phyloP scores from a whole-genome alignment of 192 early-diverging fungal species.

The Coemansia sp. region DNA sequence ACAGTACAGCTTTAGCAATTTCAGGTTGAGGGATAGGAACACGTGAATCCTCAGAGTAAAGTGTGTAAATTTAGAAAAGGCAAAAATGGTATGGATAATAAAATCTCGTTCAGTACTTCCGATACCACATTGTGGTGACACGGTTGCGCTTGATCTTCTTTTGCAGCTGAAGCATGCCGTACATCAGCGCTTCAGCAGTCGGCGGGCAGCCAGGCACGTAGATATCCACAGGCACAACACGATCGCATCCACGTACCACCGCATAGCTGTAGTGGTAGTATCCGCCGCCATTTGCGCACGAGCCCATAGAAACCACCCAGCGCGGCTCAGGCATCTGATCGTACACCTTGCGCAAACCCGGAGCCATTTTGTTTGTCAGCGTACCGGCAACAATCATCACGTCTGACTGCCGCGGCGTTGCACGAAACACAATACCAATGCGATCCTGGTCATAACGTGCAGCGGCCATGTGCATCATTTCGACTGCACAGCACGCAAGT shows the following conservation, averaged over 20 bases:
- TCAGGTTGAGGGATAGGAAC: slow-evolving; percentile 1
- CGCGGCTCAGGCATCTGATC: slow-evolving; percentile 92
- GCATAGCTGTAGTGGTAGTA: slow-evolving; percentile 99
- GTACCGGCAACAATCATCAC: slow-evolving; percentile 99
- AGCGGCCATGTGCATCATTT: slow-evolving; percentile 98
- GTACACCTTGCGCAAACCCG: slow-evolving; percentile 75
- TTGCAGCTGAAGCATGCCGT: slow-evolving; percentile 95
- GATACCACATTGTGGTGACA: slow-evolving; percentile 75
- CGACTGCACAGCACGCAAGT: slow-evolving; percentile 94
- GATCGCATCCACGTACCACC: slow-evolving; percentile 94
- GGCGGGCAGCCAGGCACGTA: slow-evolving; percentile 98
- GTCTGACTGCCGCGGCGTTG: slow-evolving; percentile 95
- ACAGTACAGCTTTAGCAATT: no score
- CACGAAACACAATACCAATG: slow-evolving; percentile 95
- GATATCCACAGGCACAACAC: slow-evolving; percentile 91
- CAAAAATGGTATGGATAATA: no score
- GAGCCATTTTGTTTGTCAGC: slow-evolving; percentile 99
- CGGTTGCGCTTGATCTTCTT: slow-evolving; percentile 93
- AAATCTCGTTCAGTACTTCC: slow-evolving; percentile 58
- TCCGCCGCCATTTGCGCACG: slow-evolving; percentile 94
- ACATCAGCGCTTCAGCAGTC: slow-evolving; percentile 93
- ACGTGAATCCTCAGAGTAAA: not conserved
- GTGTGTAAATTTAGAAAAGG: slow-evolving; percentile 2
- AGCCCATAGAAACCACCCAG: slow-evolving; percentile 99
- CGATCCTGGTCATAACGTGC: slow-evolving; percentile 98